phyloP scores from a whole-genome alignment of 768 basidiomycete species.

The Scleroderma bovista region DNA sequence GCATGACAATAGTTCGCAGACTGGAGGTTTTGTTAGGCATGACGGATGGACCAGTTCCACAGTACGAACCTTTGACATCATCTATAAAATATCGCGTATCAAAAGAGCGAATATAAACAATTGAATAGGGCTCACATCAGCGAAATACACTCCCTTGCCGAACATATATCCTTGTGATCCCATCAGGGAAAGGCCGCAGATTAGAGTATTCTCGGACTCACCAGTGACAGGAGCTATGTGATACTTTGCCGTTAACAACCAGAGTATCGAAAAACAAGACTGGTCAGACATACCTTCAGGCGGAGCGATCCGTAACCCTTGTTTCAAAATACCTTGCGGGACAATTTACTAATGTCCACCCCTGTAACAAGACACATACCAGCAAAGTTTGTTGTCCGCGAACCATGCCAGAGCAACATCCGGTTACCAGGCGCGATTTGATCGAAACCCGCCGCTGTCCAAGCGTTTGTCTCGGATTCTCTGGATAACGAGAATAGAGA shows the following conservation, averaged over 20 bases:
- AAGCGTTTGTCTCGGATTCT: conserved; percentile 33
- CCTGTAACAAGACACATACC: conserved; percentile 25
- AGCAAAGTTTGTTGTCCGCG: conserved; percentile 58
- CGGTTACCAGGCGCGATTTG: conserved; percentile 43
- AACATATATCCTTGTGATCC: conserved; percentile 46
- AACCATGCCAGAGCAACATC: conserved; percentile 59
- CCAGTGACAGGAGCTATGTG: conserved; percentile 44
- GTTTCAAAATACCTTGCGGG: conserved; percentile 47
- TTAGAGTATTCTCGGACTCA: not conserved
- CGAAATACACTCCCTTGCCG: conserved; percentile 63
- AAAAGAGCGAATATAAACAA: not conserved
- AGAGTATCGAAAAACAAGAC: not conserved
- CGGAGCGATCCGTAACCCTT: conserved; percentile 59
- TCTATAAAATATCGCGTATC: conserved; percentile 29
- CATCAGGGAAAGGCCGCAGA: not conserved
- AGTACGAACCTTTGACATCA: conserved; percentile 53
- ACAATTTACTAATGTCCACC: not conserved
- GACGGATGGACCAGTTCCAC: not conserved
- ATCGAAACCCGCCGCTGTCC: conserved; percentile 42
- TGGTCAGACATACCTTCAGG: conserved; percentile 43
- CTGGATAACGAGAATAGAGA: conserved; percentile 9
- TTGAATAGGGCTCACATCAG: conserved; percentile 39
- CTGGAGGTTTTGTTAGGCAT: conserved; percentile 17
- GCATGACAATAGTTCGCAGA: conserved; percentile 55
- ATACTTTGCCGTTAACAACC: not conserved